phyloP scores from a whole-genome alignment of 208 protist species.

The Leptomonas pyrrhocoris region DNA sequence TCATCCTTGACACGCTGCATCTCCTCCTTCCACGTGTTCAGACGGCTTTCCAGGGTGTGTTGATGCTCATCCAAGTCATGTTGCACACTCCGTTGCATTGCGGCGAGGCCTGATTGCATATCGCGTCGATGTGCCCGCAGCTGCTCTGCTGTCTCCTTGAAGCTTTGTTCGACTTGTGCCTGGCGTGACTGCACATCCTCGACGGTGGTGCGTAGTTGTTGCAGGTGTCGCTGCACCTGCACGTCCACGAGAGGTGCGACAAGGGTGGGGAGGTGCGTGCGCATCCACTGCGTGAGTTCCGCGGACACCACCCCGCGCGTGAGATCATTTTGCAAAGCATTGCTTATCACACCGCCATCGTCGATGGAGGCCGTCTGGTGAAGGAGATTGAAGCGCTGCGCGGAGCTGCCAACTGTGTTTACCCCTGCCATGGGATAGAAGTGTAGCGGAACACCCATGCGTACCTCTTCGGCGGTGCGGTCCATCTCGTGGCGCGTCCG shows the following conservation, averaged over 20 bases:
- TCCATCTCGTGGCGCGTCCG: slow-evolving; percentile 45
- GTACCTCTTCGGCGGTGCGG: slow-evolving; percentile 18
- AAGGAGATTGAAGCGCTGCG: no score
- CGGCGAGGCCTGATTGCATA: slow-evolving; percentile 30
- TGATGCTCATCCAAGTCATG: slow-evolving; percentile 29
- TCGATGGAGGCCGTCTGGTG: no score
- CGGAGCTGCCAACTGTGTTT: no score
- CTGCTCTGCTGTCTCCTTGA: slow-evolving; percentile 31
- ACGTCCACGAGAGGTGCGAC: slow-evolving; percentile 37
- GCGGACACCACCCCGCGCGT: slow-evolving; percentile 18
- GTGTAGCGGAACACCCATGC: slow-evolving; percentile 21
- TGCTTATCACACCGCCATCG: not conserved
- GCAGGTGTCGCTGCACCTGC: slow-evolving; percentile 38
- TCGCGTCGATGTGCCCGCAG: slow-evolving; percentile 24
- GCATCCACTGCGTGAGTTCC: slow-evolving; percentile 37
- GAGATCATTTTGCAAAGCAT: slow-evolving; percentile 12
- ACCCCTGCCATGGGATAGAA: slow-evolving; percentile 1
- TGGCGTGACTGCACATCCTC: slow-evolving; percentile 28
- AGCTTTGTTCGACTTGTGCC: slow-evolving; percentile 9
- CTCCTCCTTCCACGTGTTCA: slow-evolving; percentile 35
- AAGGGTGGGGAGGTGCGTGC: slow-evolving; percentile 26
- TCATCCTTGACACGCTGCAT: slow-evolving; percentile 46
- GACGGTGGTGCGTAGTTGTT: slow-evolving; percentile 21
- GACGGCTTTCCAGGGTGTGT: slow-evolving; percentile 15
- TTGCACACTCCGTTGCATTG: slow-evolving; percentile 15